phyloP scores from a whole-genome alignment of 257 asterid genomes.

The Ilex asprella region DNA sequence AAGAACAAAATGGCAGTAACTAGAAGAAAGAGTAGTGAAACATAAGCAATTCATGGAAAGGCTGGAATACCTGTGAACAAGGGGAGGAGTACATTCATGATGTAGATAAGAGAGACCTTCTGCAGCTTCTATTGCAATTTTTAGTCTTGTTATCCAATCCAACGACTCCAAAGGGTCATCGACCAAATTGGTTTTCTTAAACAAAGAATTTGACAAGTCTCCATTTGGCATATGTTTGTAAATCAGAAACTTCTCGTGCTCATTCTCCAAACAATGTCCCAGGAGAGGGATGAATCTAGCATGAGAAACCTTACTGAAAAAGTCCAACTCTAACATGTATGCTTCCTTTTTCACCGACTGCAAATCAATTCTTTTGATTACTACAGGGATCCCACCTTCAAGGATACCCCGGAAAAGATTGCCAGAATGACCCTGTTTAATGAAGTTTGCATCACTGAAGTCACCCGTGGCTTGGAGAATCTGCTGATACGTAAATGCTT shows the following conservation, averaged over 20 bases:
- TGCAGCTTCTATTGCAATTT: conserved; percentile 2
- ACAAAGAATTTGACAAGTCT: background rate
- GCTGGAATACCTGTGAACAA: conserved; percentile 2
- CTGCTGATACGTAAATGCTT: conserved; percentile 1
- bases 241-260: background rate
- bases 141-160: conserved; percentile 1
- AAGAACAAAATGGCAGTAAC: no score
- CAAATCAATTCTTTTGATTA: conserved; percentile 1
- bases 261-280: conserved; percentile 3
- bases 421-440: background rate
- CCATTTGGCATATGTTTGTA: conserved; percentile 1
- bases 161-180: background rate
- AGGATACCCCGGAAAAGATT: background rate
- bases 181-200: background rate
- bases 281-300: background rate
- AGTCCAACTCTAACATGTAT: background rate
- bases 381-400: conserved; percentile 1
- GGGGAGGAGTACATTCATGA: conserved; percentile 2
- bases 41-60: no score
- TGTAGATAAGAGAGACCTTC: conserved; percentile 1
- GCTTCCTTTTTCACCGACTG: background rate
- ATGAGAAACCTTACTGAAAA: conserved; percentile 3
- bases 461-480: background rate
- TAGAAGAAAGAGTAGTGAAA: no score
- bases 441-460: background rate